phyloP scores from a whole-genome alignment of 495 filamentous ascomycete species.

The Aspergillus hancockii region DNA sequence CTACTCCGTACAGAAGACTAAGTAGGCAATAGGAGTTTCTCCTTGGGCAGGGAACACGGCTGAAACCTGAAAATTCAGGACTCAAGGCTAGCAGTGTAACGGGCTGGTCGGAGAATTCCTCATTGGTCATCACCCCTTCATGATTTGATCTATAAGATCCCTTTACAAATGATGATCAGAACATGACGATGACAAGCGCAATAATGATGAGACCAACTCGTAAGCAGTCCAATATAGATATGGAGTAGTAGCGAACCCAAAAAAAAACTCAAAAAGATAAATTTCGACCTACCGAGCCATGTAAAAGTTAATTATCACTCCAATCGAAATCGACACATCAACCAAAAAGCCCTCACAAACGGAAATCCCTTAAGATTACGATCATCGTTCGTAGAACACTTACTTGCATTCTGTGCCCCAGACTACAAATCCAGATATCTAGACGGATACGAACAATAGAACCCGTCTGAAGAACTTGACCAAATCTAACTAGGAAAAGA shows the following conservation, averaged over 20 bases:
- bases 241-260: too few relatives aligned
- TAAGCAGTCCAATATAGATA: too few relatives aligned
- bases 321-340: not conserved
- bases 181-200: not conserved
- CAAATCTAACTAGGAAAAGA: not conserved
- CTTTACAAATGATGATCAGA: too few relatives aligned
- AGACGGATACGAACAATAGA: not conserved
- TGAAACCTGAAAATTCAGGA: too few relatives aligned
- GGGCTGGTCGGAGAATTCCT: not conserved
- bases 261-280: too few relatives aligned
- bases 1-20: too few relatives aligned
- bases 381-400: not conserved
- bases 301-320: not conserved
- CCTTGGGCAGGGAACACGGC: too few relatives aligned
- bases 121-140: not conserved
- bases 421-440: not conserved
- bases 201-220: not conserved
- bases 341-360: not conserved
- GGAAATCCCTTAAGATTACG: not conserved
- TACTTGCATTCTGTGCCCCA: slow-evolving; percentile 3
- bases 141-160: too few relatives aligned
- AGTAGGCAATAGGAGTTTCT: too few relatives aligned
- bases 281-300: too few relatives aligned
- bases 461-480: not conserved
- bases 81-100: too few relatives aligned